Evolutionary conservation across 306 rosid genomes (phyloP).

Genomic region (Dryas alaskensis): DNA sequence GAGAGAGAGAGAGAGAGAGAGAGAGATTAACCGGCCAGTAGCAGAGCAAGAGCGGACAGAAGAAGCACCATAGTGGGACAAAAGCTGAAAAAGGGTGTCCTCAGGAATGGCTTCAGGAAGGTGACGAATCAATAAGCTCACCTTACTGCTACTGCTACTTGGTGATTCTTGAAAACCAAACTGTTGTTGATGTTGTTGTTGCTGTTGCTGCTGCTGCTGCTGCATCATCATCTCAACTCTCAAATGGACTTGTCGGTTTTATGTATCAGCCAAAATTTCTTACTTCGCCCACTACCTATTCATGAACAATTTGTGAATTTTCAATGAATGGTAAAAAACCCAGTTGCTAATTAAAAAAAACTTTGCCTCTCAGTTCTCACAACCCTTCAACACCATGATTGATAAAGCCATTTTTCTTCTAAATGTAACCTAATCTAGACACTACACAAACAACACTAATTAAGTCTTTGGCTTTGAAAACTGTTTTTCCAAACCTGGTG

Average conservation of each 20-base stretch:
- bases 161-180: slow-evolving; percentile 36
- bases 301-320: too few species aligned
- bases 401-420: too few species aligned
- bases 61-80: slow-evolving; percentile 71
- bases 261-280: neutral
- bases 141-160: slow-evolving; percentile 9
- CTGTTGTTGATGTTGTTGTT: slow-evolving; percentile 2
- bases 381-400: too few species aligned
- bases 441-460: too few species aligned
- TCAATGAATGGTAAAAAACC: too few species aligned
- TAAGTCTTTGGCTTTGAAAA: too few species aligned
- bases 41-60: slow-evolving; percentile 56
- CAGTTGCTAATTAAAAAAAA: too few species aligned
- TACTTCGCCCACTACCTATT: neutral
- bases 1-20: neutral
- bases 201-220: slow-evolving; percentile 11
- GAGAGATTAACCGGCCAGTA: slow-evolving; percentile 38
- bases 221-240: slow-evolving; percentile 15
- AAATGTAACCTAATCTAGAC: too few species aligned
- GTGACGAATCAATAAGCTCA: slow-evolving; percentile 65
- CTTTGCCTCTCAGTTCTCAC: too few species aligned
- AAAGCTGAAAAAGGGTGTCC: slow-evolving; percentile 60
- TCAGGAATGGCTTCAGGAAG: slow-evolving; percentile 75
- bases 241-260: neutral
- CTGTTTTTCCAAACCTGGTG: too few species aligned